Percentiles rank a stretch among this genome's conserved stretches.
Evolutionary conservation across 345 rosid genomes (phyloP).

Genomic region (Rhizophora mangle): DNA sequence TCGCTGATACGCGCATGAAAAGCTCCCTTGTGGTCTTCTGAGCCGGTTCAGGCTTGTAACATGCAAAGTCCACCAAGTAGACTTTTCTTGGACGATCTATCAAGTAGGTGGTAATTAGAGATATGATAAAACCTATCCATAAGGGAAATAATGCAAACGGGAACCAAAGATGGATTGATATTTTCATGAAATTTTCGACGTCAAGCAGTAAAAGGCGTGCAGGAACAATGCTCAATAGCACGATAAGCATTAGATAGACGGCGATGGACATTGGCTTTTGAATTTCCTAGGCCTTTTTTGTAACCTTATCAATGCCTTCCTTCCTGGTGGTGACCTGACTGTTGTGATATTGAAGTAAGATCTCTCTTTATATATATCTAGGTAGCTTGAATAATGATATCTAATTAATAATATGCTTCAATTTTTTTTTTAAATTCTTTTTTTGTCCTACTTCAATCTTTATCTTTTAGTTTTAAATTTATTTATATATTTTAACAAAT

Average conservation of each 20-base stretch:
- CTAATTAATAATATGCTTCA: no score
- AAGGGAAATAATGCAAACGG: neutral
- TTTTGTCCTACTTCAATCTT: no score
- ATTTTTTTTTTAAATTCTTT: no score
- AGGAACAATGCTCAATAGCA: neutral
- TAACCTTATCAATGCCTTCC: no score
- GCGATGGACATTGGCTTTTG: constrained; percentile 1
- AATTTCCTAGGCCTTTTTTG: no score
- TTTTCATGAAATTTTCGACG: neutral
- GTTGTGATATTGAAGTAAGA: no score
- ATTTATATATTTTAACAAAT: no score
- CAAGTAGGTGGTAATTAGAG: neutral
- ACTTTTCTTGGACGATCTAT: constrained; percentile 9
- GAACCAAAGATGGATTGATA: constrained; percentile 1
- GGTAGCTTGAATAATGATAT: no score
- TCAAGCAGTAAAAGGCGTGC: constrained; percentile 3
- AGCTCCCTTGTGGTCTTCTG: constrained; percentile 1
- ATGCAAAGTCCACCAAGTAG: constrained; percentile 22
- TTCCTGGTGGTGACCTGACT: no score
- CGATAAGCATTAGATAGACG: constrained; percentile 14
- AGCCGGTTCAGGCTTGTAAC: constrained; percentile 18
- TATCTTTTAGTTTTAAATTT: no score
- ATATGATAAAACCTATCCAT: neutral
- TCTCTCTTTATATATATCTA: no score
- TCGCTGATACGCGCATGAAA: constrained; percentile 1